Conservation (phyloP, 1,139 yeast genomes). For the Kodamaea arcana region DNA sequence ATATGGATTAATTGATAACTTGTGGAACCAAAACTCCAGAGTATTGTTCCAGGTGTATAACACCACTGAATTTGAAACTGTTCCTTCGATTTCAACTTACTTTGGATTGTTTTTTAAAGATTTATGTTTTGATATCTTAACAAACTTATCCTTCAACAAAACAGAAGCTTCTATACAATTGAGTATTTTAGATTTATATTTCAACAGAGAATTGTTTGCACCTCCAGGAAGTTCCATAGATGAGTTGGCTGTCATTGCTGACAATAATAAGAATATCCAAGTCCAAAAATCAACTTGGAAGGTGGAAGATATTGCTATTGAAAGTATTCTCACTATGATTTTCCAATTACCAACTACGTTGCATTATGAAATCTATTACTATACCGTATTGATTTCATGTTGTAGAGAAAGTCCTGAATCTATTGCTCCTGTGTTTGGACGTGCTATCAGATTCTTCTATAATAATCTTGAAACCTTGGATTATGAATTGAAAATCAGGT, state of each 20-base stretch:
- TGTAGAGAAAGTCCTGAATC: constrained; percentile 86
- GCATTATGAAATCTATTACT: constrained; percentile 73
- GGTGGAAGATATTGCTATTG: constrained; percentile 86
- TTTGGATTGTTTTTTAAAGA: constrained; percentile 65
- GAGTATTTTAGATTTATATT: constrained; percentile 69
- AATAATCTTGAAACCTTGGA: constrained; percentile 64
- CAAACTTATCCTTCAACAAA: constrained; percentile 83
- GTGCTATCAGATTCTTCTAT: constrained; percentile 85
- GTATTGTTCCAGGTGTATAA: constrained; percentile 63
- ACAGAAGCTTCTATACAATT: constrained; percentile 84
- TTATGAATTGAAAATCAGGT: constrained; percentile 68
- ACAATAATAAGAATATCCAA: constrained; percentile 25
- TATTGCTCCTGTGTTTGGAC: constrained; percentile 92
- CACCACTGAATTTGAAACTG: constrained; percentile 57
- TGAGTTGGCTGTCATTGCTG: constrained; percentile 43
- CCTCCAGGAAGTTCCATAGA: constrained; percentile 84
- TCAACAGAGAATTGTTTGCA: constrained; percentile 67
- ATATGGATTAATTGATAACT: constrained; percentile 31
- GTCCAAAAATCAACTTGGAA: constrained; percentile 71
- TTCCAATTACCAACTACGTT: constrained; percentile 68
- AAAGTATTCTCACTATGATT: constrained; percentile 72
- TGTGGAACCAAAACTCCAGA: constrained; percentile 51
- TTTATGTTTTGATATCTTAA: constrained; percentile 66
- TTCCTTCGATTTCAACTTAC: constrained; percentile 62
- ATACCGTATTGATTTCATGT: constrained; percentile 82